phyloP scores from a whole-genome alignment of 2,329 filamentous ascomycete genomes.

The Tolypocladium tundrense region DNA sequence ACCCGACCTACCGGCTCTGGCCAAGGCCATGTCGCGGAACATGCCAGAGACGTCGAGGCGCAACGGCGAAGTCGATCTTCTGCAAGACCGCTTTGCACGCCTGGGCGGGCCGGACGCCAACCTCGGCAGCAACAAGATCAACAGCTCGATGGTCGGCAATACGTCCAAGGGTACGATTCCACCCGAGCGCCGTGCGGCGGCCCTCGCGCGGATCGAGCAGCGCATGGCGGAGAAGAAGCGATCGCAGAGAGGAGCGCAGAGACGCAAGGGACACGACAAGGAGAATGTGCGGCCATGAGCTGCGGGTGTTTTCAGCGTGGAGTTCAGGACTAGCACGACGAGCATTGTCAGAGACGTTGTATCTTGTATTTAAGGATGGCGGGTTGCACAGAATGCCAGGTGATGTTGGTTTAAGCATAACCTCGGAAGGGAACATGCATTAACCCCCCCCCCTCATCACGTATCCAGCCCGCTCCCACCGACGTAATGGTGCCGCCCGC shows the following conservation, averaged over 20 bases:
- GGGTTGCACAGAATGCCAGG: not conserved
- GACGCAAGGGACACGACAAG: slow-evolving; percentile 29
- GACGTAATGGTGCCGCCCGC: not conserved
- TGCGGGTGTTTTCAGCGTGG: slow-evolving; percentile 8
- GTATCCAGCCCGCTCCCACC: not conserved
- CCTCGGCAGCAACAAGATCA: slow-evolving; percentile 12
- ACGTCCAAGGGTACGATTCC: slow-evolving; percentile 33
- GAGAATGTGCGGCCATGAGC: slow-evolving; percentile 37
- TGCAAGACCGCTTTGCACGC: slow-evolving; percentile 34
- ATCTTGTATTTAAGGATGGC: not conserved
- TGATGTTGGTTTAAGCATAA: not conserved
- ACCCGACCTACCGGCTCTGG: slow-evolving; percentile 16
- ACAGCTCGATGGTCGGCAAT: slow-evolving; percentile 22
- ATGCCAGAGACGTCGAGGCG: slow-evolving; percentile 11
- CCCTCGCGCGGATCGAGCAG: slow-evolving; percentile 43
- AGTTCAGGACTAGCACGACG: slow-evolving; percentile 7
- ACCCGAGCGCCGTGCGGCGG: slow-evolving; percentile 41
- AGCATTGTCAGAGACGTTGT: not conserved
- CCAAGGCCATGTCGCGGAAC: slow-evolving; percentile 11
- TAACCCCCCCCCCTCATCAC: not conserved
- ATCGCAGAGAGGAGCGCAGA: slow-evolving; percentile 19
- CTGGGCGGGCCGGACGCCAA: slow-evolving; percentile 29
- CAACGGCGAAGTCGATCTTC: slow-evolving; percentile 30
- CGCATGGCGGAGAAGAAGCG: slow-evolving; percentile 40
- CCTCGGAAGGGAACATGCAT: not conserved